Percentiles rank a stretch among this genome's conserved stretches.
Conservation (phyloP, 441 rosid genomes). For the Pelargonium myrrhifolium region DNA sequence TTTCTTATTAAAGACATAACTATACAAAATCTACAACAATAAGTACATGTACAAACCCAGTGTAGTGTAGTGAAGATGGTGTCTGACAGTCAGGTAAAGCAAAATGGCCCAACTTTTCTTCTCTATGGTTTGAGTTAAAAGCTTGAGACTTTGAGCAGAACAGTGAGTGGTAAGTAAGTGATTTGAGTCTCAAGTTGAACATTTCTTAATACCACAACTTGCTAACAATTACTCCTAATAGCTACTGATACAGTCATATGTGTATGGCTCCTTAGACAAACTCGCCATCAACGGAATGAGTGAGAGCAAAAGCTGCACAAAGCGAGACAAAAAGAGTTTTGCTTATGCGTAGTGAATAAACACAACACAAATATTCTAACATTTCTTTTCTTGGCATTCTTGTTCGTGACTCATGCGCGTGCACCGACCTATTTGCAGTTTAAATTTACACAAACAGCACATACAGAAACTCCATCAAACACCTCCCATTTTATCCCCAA, state of each 20-base stretch:
- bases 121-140: not conserved
- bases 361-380: not conserved
- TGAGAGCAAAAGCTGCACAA: not conserved
- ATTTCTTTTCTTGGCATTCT: not conserved
- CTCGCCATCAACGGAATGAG: not conserved
- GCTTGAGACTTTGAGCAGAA: not conserved
- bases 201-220: not conserved
- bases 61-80: too few relatives aligned
- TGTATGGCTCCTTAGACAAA: not conserved
- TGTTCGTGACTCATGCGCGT: conserved; percentile 1
- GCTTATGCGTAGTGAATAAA: not conserved
- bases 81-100: too few relatives aligned
- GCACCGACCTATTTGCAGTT: not conserved
- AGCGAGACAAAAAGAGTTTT: not conserved
- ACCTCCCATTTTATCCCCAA: not conserved
- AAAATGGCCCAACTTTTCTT: not conserved
- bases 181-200: not conserved
- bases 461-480: not conserved
- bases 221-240: too few relatives aligned
- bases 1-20: too few relatives aligned
- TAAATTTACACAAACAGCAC: not conserved
- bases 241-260: not conserved
- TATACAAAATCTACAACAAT: too few relatives aligned
- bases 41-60: too few relatives aligned
- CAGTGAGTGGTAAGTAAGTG: not conserved